Evolutionary conservation across 2,329 filamentous ascomycete genomes (phyloP).

Genomic region (Exophiala oligosperma): DNA sequence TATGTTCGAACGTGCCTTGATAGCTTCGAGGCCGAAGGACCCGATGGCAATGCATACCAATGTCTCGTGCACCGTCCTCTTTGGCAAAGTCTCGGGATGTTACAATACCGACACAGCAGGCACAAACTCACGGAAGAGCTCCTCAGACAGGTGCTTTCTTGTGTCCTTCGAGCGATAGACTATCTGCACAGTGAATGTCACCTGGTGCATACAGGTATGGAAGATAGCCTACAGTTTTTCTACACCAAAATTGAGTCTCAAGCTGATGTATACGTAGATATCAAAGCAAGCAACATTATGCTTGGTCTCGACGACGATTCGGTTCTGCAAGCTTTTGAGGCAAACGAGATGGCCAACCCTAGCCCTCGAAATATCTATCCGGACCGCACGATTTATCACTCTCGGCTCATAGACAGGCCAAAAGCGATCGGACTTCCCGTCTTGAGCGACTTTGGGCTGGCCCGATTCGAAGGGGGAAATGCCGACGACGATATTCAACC

Average conservation of each 20-base stretch:
- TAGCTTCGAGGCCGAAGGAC: slow-evolving; percentile 35
- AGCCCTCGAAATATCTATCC: slow-evolving; percentile 31
- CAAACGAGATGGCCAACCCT: slow-evolving; percentile 27
- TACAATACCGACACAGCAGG: slow-evolving; percentile 4
- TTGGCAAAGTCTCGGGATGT: slow-evolving; percentile 18
- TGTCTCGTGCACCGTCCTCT: slow-evolving; percentile 39
- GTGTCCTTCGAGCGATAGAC: slow-evolving; percentile 31
- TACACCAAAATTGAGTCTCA: slow-evolving; percentile 3
- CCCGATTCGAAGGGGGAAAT: slow-evolving; percentile 25
- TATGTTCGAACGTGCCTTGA: slow-evolving; percentile 87
- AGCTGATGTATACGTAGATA: slow-evolving; percentile 27
- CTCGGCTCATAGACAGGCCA: slow-evolving; percentile 23
- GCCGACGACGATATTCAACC: slow-evolving; percentile 31
- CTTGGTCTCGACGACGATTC: slow-evolving; percentile 32
- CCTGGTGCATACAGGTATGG: slow-evolving; percentile 31
- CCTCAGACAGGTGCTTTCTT: slow-evolving; percentile 4
- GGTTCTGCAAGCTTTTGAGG: slow-evolving; percentile 32
- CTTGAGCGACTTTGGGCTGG: slow-evolving; percentile 33
- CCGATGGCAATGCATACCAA: slow-evolving; percentile 32
- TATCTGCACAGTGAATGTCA: slow-evolving; percentile 32
- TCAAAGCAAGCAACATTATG: slow-evolving; percentile 36
- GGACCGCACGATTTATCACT: slow-evolving; percentile 33
- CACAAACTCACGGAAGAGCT: neutral
- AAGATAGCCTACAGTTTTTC: neutral
- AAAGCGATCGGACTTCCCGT: slow-evolving; percentile 26